phyloP scores from a whole-genome alignment of 2,329 filamentous ascomycete genomes.

The Celoporthe dispersa region DNA sequence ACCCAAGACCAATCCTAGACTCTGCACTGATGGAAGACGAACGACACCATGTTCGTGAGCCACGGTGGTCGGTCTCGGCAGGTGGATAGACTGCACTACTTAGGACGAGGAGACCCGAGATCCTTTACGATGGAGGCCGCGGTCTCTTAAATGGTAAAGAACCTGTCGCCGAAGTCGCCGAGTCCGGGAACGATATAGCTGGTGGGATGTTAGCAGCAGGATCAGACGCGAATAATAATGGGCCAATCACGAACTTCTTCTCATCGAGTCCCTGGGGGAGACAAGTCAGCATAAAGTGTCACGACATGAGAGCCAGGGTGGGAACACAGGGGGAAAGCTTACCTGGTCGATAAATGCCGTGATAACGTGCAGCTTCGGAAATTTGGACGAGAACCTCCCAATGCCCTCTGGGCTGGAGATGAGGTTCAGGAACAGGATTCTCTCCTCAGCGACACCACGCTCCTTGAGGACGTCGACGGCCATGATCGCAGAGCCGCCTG shows the following conservation, averaged over 20 bases:
- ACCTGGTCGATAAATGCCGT: conserved; percentile 93
- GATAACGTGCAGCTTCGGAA: conserved; percentile 87
- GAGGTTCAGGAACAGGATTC: conserved; percentile 93
- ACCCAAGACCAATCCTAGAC: neutral
- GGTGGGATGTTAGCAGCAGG: conserved; percentile 44
- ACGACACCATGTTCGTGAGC: too few relatives aligned
- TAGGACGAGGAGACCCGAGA: neutral
- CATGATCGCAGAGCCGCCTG: conserved; percentile 95
- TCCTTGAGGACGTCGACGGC: conserved; percentile 91
- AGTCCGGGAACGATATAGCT: conserved; percentile 96
- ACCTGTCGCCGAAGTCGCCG: conserved; percentile 94
- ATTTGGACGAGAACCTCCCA: conserved; percentile 84
- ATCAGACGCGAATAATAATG: conserved; percentile 18
- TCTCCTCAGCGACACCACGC: conserved; percentile 90
- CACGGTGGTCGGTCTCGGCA: neutral
- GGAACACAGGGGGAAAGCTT: conserved; percentile 33
- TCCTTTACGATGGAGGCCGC: conserved; percentile 1
- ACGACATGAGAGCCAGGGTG: conserved; percentile 8
- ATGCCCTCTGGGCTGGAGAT: conserved; percentile 97
- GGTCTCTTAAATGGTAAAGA: conserved; percentile 79
- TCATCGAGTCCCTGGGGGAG: conserved; percentile 78
- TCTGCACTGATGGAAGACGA: neutral
- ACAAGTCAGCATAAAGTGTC: conserved; percentile 32
- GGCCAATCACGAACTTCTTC: conserved; percentile 75
- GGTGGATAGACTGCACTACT: neutral